Conservation (phyloP, 805 yeast genomes). For the Candida methanosorbosa region DNA sequence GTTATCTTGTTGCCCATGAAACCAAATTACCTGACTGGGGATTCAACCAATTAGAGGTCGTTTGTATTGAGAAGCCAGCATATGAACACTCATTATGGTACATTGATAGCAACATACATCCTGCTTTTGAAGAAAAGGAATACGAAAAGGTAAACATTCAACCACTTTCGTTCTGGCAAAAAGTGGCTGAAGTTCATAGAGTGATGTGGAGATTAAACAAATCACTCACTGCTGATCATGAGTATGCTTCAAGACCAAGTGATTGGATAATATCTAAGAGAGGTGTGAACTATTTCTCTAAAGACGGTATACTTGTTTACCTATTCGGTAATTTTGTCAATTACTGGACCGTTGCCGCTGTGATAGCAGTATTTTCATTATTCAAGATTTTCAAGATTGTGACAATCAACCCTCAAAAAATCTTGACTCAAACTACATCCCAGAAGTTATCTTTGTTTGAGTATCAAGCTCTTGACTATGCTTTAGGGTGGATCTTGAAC, state of each 20-base stretch:
- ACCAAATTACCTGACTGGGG: constrained; percentile 77
- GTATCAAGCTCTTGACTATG: constrained; percentile 23
- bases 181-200: constrained; percentile 46
- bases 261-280: constrained; percentile 54
- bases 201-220: constrained; percentile 45
- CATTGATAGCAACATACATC: constrained; percentile 59
- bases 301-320: constrained; percentile 38
- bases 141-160: constrained; percentile 20
- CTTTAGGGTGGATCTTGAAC: constrained; percentile 52
- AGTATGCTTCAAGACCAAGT: constrained; percentile 43
- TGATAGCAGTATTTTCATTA: background rate
- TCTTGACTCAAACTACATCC: constrained; percentile 12
- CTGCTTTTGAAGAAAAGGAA: constrained; percentile 30
- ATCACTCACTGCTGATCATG: constrained; percentile 38
- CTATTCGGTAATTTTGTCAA: constrained; percentile 56
- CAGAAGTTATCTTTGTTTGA: constrained; percentile 11
- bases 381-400: background rate
- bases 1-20: constrained; percentile 68
- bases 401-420: constrained; percentile 2
- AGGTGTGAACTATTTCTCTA: constrained; percentile 53
- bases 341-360: constrained; percentile 37
- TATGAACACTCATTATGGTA: constrained; percentile 63
- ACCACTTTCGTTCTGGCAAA: constrained; percentile 35
- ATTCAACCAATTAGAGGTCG: constrained; percentile 75
- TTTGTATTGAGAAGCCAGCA: constrained; percentile 73